These are phyloP conservation scores for Gastrolobium villosum DNA, from an alignment of 306 rosid genomes.

Conservation along the genomic window DNA sequence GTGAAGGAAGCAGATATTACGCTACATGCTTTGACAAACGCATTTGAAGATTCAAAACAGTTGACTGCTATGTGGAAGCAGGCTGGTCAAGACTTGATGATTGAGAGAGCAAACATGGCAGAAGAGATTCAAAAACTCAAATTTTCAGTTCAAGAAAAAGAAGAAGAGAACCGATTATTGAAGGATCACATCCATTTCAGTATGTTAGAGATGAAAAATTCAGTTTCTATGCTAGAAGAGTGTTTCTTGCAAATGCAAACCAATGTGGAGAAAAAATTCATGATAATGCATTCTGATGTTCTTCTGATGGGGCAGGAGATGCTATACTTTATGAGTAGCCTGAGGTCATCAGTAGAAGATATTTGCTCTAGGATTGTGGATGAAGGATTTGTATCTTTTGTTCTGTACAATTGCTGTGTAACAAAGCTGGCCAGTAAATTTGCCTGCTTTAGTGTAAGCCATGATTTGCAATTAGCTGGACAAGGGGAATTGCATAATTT, in stretches of 20 bases:
- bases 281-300: slow-evolving; percentile 60
- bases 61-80: slow-evolving; percentile 74
- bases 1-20: slow-evolving; percentile 86
- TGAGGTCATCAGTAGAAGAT: slow-evolving; percentile 72
- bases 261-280: slow-evolving; percentile 69
- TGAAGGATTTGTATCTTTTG: slow-evolving; percentile 64
- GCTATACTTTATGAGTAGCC: slow-evolving; percentile 52
- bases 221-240: slow-evolving; percentile 68
- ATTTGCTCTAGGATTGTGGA: slow-evolving; percentile 57
- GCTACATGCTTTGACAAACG: slow-evolving; percentile 81
- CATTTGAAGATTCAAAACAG: slow-evolving; percentile 79
- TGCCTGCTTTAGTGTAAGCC: slow-evolving; percentile 46
- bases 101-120: slow-evolving; percentile 67
- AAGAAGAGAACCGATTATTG: slow-evolving; percentile 65
- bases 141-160: slow-evolving; percentile 60
- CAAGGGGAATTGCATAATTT: slow-evolving; percentile 50
- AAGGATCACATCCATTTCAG: slow-evolving; percentile 61
- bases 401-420: slow-evolving; percentile 62
- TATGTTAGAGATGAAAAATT: slow-evolving; percentile 68
- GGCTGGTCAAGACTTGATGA: slow-evolving; percentile 66
- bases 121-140: slow-evolving; percentile 74
- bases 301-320: slow-evolving; percentile 61
- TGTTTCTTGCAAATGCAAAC: slow-evolving; percentile 69
- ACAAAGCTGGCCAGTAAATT: slow-evolving; percentile 51
- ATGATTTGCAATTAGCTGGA: slow-evolving; percentile 38